These are phyloP conservation scores for Sphagnum tenellum DNA, from an alignment of 225 moss, liverwort and hornwort genomes.

Conservation along the genomic window DNA sequence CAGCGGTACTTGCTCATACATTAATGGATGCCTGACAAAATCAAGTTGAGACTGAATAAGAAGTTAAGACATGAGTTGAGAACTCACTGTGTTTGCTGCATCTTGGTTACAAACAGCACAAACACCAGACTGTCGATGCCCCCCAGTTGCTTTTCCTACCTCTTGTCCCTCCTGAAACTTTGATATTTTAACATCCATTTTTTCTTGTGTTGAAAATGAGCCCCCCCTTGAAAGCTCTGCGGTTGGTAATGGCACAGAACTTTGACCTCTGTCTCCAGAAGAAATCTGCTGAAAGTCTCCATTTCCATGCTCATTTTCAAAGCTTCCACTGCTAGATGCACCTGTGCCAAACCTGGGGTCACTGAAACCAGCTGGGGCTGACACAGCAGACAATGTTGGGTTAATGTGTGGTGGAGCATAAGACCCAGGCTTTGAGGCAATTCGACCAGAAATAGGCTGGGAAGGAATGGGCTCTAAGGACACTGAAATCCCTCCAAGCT, in stretches of 20 bases:
- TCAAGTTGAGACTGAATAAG: too few relatives aligned
- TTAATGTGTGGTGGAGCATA: slow-evolving; percentile 35
- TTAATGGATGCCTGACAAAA: too few relatives aligned
- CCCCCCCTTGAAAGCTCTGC: too few relatives aligned
- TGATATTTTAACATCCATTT: slow-evolving; percentile 4
- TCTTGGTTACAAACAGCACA: slow-evolving; percentile 41
- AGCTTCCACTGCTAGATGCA: slow-evolving; percentile 15
- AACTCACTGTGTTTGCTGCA: slow-evolving; percentile 33
- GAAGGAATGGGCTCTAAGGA: too few relatives aligned
- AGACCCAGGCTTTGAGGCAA: slow-evolving; percentile 9
- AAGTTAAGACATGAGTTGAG: too few relatives aligned
- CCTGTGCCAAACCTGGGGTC: slow-evolving; percentile 19
- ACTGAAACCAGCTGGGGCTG: slow-evolving; percentile 17
- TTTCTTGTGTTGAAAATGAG: too few relatives aligned
- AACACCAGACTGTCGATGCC: slow-evolving; percentile 27
- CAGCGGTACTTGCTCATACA: too few relatives aligned
- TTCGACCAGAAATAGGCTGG: too few relatives aligned
- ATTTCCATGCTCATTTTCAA: slow-evolving; percentile 21
- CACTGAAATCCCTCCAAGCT: slow-evolving; percentile 19
- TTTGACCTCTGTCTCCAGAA: slow-evolving; percentile 21
- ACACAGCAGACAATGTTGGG: slow-evolving; percentile 20
- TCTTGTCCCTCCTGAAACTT: slow-evolving; percentile 11
- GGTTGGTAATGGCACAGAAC: slow-evolving; percentile 16
- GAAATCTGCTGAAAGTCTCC: slow-evolving; percentile 20
- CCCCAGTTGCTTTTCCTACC: slow-evolving; percentile 13